These are phyloP conservation scores for Russula compacta DNA, from an alignment of 768 basidiomycete species.

Conservation along the genomic window DNA sequence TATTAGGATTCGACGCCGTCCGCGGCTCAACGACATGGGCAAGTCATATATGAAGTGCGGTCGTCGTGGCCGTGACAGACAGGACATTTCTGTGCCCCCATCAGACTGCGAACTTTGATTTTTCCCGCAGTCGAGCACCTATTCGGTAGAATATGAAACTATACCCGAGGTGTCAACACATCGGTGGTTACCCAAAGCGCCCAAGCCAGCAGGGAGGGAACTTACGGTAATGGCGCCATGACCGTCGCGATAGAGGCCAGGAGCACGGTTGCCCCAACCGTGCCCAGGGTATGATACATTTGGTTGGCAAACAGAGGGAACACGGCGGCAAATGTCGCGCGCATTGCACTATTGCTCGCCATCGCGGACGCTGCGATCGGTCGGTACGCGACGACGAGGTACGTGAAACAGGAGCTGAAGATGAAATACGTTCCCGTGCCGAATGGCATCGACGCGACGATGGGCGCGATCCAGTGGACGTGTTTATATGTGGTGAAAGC, in stretches of 20 bases:
- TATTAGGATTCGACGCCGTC: too few species aligned
- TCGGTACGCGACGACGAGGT: slow-evolving; percentile 42
- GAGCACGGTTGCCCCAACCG: slow-evolving; percentile 32
- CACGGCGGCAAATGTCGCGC: slow-evolving; percentile 32
- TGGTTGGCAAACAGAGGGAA: slow-evolving; percentile 34
- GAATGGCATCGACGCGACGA: slow-evolving; percentile 38
- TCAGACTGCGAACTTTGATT: slow-evolving; percentile 1
- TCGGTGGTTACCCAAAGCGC: background rate
- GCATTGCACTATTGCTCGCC: slow-evolving; percentile 50
- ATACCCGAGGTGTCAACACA: background rate
- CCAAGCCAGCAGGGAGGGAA: background rate
- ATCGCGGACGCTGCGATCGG: slow-evolving; percentile 52
- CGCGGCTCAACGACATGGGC: too few species aligned
- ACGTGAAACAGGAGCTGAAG: slow-evolving; percentile 62
- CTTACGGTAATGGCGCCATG: slow-evolving; percentile 43
- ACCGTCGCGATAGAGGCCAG: slow-evolving; percentile 33
- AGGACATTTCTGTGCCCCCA: background rate
- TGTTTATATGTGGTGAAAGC: slow-evolving; percentile 43
- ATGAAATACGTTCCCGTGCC: slow-evolving; percentile 52
- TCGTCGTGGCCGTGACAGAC: background rate
- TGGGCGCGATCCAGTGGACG: slow-evolving; percentile 41
- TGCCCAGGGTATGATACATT: slow-evolving; percentile 32
- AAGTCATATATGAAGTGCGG: too few species aligned
- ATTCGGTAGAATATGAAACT: slow-evolving; percentile 4
- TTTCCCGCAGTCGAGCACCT: background rate